Base-by-base conservation (phyloP, 73 alveolate genomes). In the Strombidium stylifer region DNA sequence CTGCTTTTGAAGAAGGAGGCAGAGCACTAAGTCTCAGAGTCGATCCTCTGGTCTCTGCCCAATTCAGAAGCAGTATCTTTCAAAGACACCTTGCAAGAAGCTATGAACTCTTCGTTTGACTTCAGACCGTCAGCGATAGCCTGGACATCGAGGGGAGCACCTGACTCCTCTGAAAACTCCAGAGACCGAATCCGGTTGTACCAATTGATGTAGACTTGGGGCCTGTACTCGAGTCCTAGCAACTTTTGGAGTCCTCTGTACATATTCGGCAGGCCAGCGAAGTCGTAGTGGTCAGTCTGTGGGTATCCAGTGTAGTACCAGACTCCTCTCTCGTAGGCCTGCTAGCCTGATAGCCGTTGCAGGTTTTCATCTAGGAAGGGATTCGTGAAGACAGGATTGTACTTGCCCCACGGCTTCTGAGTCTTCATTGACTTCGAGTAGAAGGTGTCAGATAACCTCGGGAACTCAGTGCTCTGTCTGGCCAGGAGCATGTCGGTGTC, bases 321-420 rank as follows among this genome's bases (percentile, higher is more conserved):
- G 1, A 54, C 31, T 0, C 78, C 86, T 25, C 51, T 44, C 24
- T 58, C 59, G 15, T 57, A 15, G 20, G 5, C 8, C 8, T 64
- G 44, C 14, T n/a, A 32, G 10, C 10, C 42, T 32, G 42, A 32
- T 6, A 32, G 59, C 3, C 23, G n/a, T 6, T 24, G 69, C 2
- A 36, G 27, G 11, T 77, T 57, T 6, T 42, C 41, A 23, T 58
- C 70, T 31, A 16, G 35, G 39, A 67, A n/a, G n/a, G n/a, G 20
- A 49, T 73, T 65, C 11, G 60, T 45, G 15, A 45, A 18, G n/a
- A 19, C 30, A n/a, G 86, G 86, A 37, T 40, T 59, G 8, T 41
- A 47, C 15, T 47, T 7, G 5, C 86, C 86, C 86, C 86, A 73
- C 7, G 86, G 86, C 35, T 73, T 73, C 16, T 73, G 57, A 45